Conservation (phyloP, 2,329 filamentous ascomycete genomes). For the Talaromyces sp. region DNA sequence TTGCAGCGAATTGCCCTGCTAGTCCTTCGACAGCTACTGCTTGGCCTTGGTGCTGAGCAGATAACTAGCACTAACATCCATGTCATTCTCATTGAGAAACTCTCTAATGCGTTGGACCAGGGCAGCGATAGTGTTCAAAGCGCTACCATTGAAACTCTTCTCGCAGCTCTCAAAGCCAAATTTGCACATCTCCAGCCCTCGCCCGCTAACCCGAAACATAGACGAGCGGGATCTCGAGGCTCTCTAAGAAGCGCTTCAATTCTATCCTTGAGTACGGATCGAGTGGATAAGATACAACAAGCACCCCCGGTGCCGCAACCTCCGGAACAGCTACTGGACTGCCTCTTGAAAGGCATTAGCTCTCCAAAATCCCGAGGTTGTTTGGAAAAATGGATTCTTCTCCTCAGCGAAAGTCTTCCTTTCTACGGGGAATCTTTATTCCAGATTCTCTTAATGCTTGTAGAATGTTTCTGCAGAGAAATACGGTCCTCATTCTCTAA, state of each 20-base stretch:
- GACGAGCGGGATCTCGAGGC: slow-evolving; percentile 36
- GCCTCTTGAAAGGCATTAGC: slow-evolving; percentile 75
- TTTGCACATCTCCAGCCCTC: slow-evolving; percentile 33
- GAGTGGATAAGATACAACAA: slow-evolving; percentile 32
- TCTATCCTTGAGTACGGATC: slow-evolving; percentile 44
- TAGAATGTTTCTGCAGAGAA: slow-evolving; percentile 81
- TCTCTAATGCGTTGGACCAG: slow-evolving; percentile 57
- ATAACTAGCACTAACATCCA: slow-evolving; percentile 57
- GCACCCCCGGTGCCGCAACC: slow-evolving; percentile 34
- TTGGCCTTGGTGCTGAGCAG: slow-evolving; percentile 35
- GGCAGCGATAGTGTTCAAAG: slow-evolving; percentile 70
- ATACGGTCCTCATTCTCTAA: slow-evolving; percentile 68
- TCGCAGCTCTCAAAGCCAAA: slow-evolving; percentile 65
- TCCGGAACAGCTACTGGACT: slow-evolving; percentile 69
- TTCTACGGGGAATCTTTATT: slow-evolving; percentile 82
- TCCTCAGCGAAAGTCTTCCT: slow-evolving; percentile 77
- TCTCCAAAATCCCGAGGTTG: slow-evolving; percentile 69
- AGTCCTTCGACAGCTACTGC: slow-evolving; percentile 52
- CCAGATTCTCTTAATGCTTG: slow-evolving; percentile 82
- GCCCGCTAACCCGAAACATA: slow-evolving; percentile 27
- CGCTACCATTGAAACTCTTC: slow-evolving; percentile 72
- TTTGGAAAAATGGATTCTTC: slow-evolving; percentile 86
- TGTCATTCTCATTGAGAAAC: slow-evolving; percentile 62
- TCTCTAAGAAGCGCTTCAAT: slow-evolving; percentile 37
- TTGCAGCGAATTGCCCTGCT: slow-evolving; percentile 68